Conservation (phyloP, 192 early-diverging fungal species). For the Entophlyctis luteolus region DNA sequence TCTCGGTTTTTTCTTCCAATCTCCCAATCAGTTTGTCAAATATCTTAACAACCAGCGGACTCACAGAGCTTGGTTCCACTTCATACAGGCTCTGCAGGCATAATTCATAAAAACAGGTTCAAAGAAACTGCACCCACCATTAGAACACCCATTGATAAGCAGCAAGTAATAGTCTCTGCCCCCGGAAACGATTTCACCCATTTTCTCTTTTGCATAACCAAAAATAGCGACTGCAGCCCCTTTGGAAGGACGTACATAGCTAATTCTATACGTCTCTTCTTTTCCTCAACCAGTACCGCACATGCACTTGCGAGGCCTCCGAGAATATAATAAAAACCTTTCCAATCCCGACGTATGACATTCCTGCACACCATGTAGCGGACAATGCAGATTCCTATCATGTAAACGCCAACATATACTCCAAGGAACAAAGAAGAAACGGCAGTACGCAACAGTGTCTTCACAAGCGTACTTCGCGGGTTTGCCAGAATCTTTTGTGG, state of each 20-base stretch:
- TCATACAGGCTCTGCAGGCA: slow-evolving; percentile 31
- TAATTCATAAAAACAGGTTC: slow-evolving; percentile 1
- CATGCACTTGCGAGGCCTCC: slow-evolving; percentile 51
- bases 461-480: slow-evolving; percentile 47
- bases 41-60: slow-evolving; percentile 41
- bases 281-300: slow-evolving; percentile 70
- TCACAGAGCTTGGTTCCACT: slow-evolving; percentile 40
- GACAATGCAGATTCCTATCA: slow-evolving; percentile 60
- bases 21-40: slow-evolving; percentile 42
- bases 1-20: too few relatives aligned
- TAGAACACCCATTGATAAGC: slow-evolving; percentile 63
- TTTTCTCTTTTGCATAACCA: slow-evolving; percentile 59
- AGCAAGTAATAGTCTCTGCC: slow-evolving; percentile 62
- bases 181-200: slow-evolving; percentile 54
- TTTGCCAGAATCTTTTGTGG: slow-evolving; percentile 51
- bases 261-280: slow-evolving; percentile 61
- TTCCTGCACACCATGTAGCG: slow-evolving; percentile 49
- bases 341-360: slow-evolving; percentile 44
- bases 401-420: slow-evolving; percentile 62
- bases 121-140: slow-evolving; percentile 51
- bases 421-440: slow-evolving; percentile 64
- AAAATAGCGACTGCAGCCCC: slow-evolving; percentile 62
- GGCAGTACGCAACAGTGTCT: slow-evolving; percentile 50
- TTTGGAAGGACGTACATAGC: slow-evolving; percentile 76
- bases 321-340: slow-evolving; percentile 61